Percentiles rank a stretch among this genome's conserved stretches.
These are phyloP conservation scores for Vitis riparia DNA, from an alignment of 164 flowering plant genomes.

Conservation along the genomic window DNA sequence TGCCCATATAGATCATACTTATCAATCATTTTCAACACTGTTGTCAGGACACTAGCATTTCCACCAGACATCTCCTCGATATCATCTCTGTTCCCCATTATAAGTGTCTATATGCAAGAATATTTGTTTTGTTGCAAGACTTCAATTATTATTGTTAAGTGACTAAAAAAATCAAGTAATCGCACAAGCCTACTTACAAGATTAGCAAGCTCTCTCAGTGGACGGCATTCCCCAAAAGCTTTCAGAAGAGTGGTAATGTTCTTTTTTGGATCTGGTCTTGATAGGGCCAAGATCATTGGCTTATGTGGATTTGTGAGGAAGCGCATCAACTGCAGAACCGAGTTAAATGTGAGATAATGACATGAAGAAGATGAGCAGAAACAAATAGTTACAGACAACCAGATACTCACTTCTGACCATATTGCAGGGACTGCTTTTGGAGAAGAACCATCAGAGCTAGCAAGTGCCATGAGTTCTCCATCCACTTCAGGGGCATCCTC, in stretches of 20 bases:
- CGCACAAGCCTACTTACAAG: slow-evolving; percentile 53
- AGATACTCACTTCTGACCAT: slow-evolving; percentile 77
- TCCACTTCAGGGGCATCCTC: slow-evolving; percentile 72
- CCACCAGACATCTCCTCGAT: slow-evolving; percentile 88
- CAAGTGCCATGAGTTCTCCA: slow-evolving; percentile 67
- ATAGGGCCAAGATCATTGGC: slow-evolving; percentile 89
- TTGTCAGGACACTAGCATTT: slow-evolving; percentile 75
- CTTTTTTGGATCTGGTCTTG: slow-evolving; percentile 96
- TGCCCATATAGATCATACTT: slow-evolving; percentile 93
- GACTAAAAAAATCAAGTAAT: background rate
- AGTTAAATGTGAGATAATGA: background rate
- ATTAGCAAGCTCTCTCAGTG: slow-evolving; percentile 89
- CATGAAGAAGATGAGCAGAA: background rate
- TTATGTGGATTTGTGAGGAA: slow-evolving; percentile 94
- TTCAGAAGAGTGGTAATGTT: slow-evolving; percentile 87
- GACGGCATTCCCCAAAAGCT: slow-evolving; percentile 93
- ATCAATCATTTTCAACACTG: slow-evolving; percentile 83
- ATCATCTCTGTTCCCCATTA: slow-evolving; percentile 96
- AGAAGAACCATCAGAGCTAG: slow-evolving; percentile 62
- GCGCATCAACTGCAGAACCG: slow-evolving; percentile 68
- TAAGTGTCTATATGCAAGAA: slow-evolving; percentile 59
- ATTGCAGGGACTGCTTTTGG: slow-evolving; percentile 78
- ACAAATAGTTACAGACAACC: background rate
- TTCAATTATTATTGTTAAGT: background rate
- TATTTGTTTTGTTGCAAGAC: background rate